A percentile compares a stretch with the other conserved stretches of the same genome.
These are phyloP conservation scores for Ceratobasidium sp. DNA, from an alignment of 1,284 basidiomycete genomes.

Conservation along the genomic window DNA sequence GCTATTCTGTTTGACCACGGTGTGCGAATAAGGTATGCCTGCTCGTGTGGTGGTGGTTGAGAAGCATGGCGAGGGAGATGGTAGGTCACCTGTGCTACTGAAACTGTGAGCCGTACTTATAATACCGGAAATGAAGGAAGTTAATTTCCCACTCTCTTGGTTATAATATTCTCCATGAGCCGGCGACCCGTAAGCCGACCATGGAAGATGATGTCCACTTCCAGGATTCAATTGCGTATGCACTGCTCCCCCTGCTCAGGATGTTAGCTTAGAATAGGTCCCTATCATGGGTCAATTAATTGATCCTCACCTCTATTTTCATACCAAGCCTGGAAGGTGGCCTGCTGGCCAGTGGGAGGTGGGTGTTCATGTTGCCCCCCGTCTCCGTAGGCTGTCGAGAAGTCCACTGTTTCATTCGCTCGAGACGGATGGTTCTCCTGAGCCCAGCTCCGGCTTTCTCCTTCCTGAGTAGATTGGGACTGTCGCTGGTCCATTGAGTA, in stretches of 20 bases:
- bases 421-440: not conserved
- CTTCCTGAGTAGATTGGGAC: not conserved
- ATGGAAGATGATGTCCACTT: not conserved
- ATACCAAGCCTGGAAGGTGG: constrained; percentile 5
- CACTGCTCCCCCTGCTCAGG: not conserved
- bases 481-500: constrained; percentile 1
- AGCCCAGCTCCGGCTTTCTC: not conserved
- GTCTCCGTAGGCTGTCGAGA: not conserved
- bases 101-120: constrained; percentile 17
- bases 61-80: not conserved
- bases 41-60: not conserved
- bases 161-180: not conserved
- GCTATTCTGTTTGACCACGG: not conserved
- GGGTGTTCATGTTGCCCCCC: not conserved
- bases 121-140: constrained; percentile 9
- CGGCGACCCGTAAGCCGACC: not conserved
- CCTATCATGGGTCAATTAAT: not conserved
- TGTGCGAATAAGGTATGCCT: not conserved
- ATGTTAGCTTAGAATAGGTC: not conserved
- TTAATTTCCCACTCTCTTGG: constrained; percentile 40
- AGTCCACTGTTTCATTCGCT: not conserved
- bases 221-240: not conserved
- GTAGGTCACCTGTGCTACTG: not conserved
- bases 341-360: not conserved
- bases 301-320: not conserved